A percentile compares a stretch with the other conserved stretches of the same genome.
These are phyloP conservation scores for Populus hybrid DNA, from an alignment of 441 rosid genomes.

Conservation along the genomic window DNA sequence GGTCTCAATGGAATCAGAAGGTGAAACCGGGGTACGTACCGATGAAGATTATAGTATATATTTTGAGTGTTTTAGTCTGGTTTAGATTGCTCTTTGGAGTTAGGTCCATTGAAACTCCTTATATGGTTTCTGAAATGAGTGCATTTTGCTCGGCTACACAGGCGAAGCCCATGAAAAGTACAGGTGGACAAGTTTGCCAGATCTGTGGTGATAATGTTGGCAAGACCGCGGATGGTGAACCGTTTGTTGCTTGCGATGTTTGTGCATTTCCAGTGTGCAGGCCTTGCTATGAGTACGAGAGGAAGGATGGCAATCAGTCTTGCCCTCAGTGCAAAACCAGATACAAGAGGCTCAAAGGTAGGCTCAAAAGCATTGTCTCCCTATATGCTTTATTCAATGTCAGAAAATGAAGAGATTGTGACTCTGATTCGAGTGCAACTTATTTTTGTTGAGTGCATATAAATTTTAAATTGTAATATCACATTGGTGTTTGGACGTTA, in stretches of 20 bases:
- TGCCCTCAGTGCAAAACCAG: too few species aligned
- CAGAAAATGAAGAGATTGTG: neutral
- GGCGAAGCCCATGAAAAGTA: conserved; percentile 59
- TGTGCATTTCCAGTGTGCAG: too few species aligned
- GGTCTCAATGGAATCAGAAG: conserved; percentile 68
- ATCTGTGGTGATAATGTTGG: too few species aligned
- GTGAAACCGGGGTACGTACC: conserved; percentile 60
- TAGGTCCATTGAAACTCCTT: neutral
- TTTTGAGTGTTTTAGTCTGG: neutral
- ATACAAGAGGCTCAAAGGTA: conserved; percentile 64
- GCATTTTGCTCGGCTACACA: conserved; percentile 22
- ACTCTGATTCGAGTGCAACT: neutral
- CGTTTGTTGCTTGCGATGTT: too few species aligned
- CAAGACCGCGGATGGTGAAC: too few species aligned
- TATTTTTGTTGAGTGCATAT: neutral
- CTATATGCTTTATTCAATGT: neutral
- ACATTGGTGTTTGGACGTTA: neutral
- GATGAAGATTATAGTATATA: neutral
- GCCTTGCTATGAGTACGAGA: too few species aligned
- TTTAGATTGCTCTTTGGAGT: neutral
- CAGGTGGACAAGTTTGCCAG: conserved; percentile 15
- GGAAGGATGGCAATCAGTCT: too few species aligned
- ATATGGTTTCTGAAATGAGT: conserved; percentile 1
- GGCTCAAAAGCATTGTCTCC: conserved; percentile 6
- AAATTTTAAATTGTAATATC: neutral